Percentiles rank a stretch among this genome's conserved stretches.
Conservation (phyloP, 768 basidiomycete genomes). For the Tricholomella constricta region DNA sequence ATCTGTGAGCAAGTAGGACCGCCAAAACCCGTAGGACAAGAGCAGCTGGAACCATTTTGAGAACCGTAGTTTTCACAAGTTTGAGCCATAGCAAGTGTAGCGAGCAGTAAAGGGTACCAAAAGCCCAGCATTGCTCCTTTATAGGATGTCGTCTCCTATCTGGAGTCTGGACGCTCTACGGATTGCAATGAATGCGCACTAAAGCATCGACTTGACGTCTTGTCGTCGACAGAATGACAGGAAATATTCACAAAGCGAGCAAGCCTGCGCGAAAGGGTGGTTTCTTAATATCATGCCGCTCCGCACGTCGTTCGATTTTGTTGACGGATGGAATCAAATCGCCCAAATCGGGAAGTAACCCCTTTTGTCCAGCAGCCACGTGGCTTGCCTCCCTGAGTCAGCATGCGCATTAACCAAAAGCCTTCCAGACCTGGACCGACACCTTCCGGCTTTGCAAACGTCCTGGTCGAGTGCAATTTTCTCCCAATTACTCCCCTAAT, state of each 20-base stretch:
- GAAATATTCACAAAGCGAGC: neutral
- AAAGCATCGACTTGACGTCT: neutral
- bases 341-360: neutral
- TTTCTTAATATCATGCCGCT: neutral
- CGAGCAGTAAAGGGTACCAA: constrained; percentile 21
- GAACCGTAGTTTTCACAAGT: constrained; percentile 74
- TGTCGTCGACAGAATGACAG: neutral
- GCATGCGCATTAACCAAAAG: neutral
- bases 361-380: neutral
- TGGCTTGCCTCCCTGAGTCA: neutral
- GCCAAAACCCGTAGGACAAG: constrained; percentile 83
- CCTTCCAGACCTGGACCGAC: neutral
- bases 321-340: neutral
- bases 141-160: neutral
- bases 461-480: neutral
- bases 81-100: constrained; percentile 32
- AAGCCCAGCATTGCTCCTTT: constrained; percentile 6
- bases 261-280: neutral
- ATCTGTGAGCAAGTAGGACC: constrained; percentile 68
- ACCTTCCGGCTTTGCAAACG: neutral
- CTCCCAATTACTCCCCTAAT: neutral
- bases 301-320: neutral
- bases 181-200: neutral
- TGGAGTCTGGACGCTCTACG: neutral
- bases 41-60: constrained; percentile 57